Conservation (phyloP, 331 rosid genomes). For the Quercus lobata region DNA sequence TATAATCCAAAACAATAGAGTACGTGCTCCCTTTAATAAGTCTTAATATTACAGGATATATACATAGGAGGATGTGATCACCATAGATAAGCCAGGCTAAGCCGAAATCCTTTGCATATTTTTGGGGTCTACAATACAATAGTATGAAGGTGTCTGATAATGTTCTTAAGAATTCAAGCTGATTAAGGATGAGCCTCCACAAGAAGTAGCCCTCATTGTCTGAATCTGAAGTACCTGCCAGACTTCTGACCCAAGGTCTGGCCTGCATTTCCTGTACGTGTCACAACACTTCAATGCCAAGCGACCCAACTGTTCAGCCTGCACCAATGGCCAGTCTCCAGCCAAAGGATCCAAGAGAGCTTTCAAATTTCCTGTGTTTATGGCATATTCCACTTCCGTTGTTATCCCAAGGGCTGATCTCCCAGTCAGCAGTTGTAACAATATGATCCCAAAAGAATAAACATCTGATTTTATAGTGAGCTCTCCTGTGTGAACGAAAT, state of each 20-base stretch:
- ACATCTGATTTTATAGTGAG: conserved; percentile 76
- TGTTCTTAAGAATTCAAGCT: conserved; percentile 29
- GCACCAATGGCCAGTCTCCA: conserved; percentile 80
- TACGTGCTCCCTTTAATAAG: too few species aligned
- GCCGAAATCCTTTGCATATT: too few species aligned
- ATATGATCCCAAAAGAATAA: conserved; percentile 82
- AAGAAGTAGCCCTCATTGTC: conserved; percentile 58
- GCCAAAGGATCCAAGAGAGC: conserved; percentile 74
- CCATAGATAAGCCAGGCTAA: too few species aligned
- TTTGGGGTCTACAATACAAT: too few species aligned
- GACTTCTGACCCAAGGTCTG: conserved; percentile 62
- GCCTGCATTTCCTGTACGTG: conserved; percentile 47
- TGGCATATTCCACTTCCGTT: conserved; percentile 51
- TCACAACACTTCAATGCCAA: conserved; percentile 81
- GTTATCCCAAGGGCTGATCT: conserved; percentile 54
- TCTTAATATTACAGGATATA: too few species aligned
- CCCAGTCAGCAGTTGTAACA: conserved; percentile 65
- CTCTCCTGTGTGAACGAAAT: conserved; percentile 57
- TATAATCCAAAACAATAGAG: too few species aligned
- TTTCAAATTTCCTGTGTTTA: conserved; percentile 46
- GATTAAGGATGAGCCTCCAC: conserved; percentile 44
- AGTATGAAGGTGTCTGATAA: background rate
- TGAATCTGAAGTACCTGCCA: conserved; percentile 81
- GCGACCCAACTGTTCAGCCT: conserved; percentile 56
- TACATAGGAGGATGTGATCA: too few species aligned